Evolutionary conservation across 495 filamentous ascomycete genomes (phyloP).

Genomic region (Penicillium canariense): DNA sequence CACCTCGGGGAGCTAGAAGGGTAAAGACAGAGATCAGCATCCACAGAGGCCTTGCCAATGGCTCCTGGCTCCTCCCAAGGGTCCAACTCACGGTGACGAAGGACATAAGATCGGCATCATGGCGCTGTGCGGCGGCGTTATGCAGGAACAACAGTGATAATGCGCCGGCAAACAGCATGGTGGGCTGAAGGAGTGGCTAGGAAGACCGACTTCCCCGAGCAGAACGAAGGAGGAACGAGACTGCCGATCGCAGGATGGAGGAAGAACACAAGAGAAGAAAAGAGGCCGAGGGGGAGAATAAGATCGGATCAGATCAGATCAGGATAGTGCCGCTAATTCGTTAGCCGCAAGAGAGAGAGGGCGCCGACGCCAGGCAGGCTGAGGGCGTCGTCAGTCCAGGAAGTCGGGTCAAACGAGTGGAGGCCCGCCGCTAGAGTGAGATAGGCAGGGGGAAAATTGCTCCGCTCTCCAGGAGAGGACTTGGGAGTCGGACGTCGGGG

Average conservation of each 20-base stretch:
- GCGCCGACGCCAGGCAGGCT: background rate
- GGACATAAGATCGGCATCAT: constrained; percentile 40
- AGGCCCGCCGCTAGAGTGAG: constrained; percentile 2
- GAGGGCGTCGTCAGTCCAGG: background rate
- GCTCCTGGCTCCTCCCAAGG: background rate
- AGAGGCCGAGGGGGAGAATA: background rate
- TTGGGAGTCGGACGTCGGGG: background rate
- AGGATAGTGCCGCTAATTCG: too few species aligned
- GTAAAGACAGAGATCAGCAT: background rate
- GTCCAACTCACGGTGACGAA: constrained; percentile 35
- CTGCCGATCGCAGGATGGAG: background rate
- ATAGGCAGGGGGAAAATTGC: constrained; percentile 4
- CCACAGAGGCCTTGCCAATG: background rate
- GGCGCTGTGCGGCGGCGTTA: constrained; percentile 26
- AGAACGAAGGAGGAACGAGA: background rate
- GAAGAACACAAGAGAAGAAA: background rate
- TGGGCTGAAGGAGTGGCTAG: constrained; percentile 32
- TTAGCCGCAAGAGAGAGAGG: background rate
- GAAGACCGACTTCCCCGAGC: constrained; percentile 25
- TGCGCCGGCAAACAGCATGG: constrained; percentile 29
- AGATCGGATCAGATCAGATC: background rate
- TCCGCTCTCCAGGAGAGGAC: constrained; percentile 6
- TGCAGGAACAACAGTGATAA: constrained; percentile 30
- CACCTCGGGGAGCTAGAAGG: constrained; percentile 29
- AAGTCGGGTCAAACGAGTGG: constrained; percentile 1